These are phyloP conservation scores for Tolypocladium endophyticum DNA, from an alignment of 2,329 filamentous ascomycete species.

Conservation along the genomic window DNA sequence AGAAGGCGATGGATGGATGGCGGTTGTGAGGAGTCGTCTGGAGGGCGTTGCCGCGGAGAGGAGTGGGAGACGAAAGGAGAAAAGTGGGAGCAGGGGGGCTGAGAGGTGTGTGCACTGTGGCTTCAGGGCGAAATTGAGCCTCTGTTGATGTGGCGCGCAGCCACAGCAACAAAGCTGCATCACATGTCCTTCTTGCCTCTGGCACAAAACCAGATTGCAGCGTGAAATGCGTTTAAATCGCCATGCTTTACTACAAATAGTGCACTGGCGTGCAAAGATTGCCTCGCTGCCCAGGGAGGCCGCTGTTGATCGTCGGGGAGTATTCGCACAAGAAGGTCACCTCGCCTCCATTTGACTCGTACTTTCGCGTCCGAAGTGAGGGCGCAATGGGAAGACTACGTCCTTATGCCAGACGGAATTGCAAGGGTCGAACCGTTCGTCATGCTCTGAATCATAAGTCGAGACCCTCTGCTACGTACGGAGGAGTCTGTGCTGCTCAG, in stretches of 20 bases:
- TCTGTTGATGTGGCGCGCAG: background rate
- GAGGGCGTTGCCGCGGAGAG: slow-evolving; percentile 6
- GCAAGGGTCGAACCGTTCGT: background rate
- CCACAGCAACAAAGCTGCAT: background rate
- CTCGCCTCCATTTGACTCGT: too few relatives aligned
- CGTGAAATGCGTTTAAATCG: background rate
- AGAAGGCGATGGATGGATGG: background rate
- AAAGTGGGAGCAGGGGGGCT: background rate
- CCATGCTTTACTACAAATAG: background rate
- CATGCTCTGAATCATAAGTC: background rate
- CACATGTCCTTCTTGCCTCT: background rate
- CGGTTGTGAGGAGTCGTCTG: background rate
- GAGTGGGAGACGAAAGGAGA: background rate
- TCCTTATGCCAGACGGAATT: background rate
- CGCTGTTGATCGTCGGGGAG: background rate
- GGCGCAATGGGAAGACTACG: too few relatives aligned
- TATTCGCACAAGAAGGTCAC: background rate
- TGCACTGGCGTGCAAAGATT: background rate
- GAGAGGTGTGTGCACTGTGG: background rate
- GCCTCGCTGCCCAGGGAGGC: background rate
- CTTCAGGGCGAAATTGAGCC: background rate
- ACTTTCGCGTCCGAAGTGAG: too few relatives aligned
- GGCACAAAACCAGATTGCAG: background rate
- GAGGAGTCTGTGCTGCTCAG: too few relatives aligned
- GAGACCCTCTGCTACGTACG: background rate